Conservation (phyloP, 2,329 filamentous ascomycete genomes). For the Iodosphaeria phyllophila region DNA sequence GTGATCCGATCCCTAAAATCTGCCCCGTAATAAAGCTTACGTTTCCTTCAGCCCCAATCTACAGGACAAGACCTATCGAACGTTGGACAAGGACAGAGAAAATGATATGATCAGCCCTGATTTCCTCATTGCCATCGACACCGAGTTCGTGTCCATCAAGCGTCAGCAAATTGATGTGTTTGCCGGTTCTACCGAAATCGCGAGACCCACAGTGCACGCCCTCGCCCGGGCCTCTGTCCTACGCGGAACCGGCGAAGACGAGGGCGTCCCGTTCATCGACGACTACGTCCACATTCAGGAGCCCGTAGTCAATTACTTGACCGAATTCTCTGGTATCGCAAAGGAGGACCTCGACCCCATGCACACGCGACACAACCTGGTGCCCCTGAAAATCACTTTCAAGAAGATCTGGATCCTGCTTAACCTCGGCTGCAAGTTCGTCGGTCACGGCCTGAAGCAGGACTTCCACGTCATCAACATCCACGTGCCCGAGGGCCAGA, state of each 20-base stretch:
- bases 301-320: conserved; percentile 86
- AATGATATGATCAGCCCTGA: conserved; percentile 50
- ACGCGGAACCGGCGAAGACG: conserved; percentile 56
- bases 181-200: conserved; percentile 79
- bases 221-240: conserved; percentile 87
- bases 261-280: conserved; percentile 82
- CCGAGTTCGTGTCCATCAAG: conserved; percentile 86
- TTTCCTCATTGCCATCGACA: conserved; percentile 76
- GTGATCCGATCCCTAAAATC: conserved; percentile 5
- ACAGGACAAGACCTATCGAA: conserved; percentile 35
- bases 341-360: conserved; percentile 62
- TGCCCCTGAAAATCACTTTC: conserved; percentile 80
- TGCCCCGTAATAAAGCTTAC: conserved; percentile 10
- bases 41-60: conserved; percentile 19
- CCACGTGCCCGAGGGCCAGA: conserved; percentile 73
- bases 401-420: conserved; percentile 96
- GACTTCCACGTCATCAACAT: conserved; percentile 99
- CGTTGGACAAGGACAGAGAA: conserved; percentile 31
- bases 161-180: conserved; percentile 94
- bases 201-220: conserved; percentile 76
- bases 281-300: conserved; percentile 91
- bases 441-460: conserved; percentile 83
- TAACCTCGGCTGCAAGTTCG: conserved; percentile 83
- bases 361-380: conserved; percentile 62
- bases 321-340: conserved; percentile 81